A percentile compares a stretch with the other conserved stretches of the same genome.
Evolutionary conservation across 2,329 filamentous ascomycete species (phyloP).

Genomic region (Pyrenophora seminiperda): DNA sequence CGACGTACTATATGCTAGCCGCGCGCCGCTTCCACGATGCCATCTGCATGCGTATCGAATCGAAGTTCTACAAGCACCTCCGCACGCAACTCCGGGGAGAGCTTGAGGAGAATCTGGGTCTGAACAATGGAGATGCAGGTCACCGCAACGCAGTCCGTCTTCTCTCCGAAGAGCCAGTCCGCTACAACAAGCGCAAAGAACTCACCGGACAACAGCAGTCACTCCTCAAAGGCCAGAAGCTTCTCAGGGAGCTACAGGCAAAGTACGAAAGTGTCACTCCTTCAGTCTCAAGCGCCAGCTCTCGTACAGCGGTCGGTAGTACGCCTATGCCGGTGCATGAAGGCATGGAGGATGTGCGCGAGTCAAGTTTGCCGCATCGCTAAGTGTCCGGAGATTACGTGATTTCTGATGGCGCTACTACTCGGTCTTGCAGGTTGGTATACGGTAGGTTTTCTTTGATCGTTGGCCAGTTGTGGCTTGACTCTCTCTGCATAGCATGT

Average conservation of each 20-base stretch:
- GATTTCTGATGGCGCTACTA: no score
- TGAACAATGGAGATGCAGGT: conserved; percentile 23
- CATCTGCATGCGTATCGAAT: conserved; percentile 48
- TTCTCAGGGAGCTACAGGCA: conserved; percentile 23
- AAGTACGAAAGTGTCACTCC: conserved; percentile 16
- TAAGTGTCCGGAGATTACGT: no score
- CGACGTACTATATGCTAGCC: conserved; percentile 72
- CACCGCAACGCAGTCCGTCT: conserved; percentile 18
- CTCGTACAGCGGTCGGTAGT: neutral
- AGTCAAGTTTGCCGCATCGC: no score
- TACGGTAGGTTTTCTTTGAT: no score
- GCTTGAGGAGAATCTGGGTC: conserved; percentile 29
- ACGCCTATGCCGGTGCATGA: neutral
- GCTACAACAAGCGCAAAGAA: conserved; percentile 16
- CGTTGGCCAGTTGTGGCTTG: no score
- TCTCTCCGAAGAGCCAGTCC: conserved; percentile 18
- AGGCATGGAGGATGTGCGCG: neutral
- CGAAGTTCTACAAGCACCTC: conserved; percentile 41
- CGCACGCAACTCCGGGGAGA: conserved; percentile 29
- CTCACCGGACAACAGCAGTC: conserved; percentile 15
- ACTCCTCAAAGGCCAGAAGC: conserved; percentile 18
- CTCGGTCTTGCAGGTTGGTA: no score
- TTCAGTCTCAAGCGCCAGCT: neutral
- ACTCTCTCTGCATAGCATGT: no score
- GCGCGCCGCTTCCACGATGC: conserved; percentile 67